Evolutionary conservation across 495 filamentous ascomycete genomes (phyloP).

Genomic region (Xylaria nigripes): DNA sequence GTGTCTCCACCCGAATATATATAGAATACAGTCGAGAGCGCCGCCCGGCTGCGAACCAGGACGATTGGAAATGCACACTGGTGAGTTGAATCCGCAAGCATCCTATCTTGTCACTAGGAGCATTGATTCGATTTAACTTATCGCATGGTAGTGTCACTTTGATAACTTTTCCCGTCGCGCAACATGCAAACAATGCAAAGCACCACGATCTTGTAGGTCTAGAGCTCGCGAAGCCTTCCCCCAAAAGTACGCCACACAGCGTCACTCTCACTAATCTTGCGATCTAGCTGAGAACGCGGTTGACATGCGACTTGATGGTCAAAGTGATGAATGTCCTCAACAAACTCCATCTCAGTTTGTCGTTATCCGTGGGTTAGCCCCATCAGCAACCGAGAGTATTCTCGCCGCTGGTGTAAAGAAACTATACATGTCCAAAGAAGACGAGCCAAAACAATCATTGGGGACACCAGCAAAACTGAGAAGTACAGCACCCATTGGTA

Average conservation of each 20-base stretch:
- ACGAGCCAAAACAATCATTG: slow-evolving; percentile 32
- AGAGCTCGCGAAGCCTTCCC: neutral
- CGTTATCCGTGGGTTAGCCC: slow-evolving; percentile 66
- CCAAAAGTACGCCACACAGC: neutral
- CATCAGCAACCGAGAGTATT: slow-evolving; percentile 66
- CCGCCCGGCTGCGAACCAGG: slow-evolving; percentile 27
- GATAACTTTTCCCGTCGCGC: slow-evolving; percentile 62
- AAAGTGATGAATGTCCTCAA: slow-evolving; percentile 72
- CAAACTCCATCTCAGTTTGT: slow-evolving; percentile 72
- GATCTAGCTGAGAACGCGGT: slow-evolving; percentile 20
- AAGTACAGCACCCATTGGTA: slow-evolving; percentile 65
- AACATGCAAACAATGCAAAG: slow-evolving; percentile 69
- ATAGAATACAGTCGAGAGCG: slow-evolving; percentile 31
- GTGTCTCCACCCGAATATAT: slow-evolving; percentile 17
- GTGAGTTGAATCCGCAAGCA: slow-evolving; percentile 35
- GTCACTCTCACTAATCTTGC: slow-evolving; percentile 3
- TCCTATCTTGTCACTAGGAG: neutral
- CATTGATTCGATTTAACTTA: slow-evolving; percentile 7
- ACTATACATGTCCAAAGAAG: slow-evolving; percentile 53
- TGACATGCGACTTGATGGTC: slow-evolving; percentile 50
- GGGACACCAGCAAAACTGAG: slow-evolving; percentile 49
- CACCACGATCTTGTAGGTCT: slow-evolving; percentile 57
- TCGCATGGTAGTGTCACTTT: slow-evolving; percentile 52
- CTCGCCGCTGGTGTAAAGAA: slow-evolving; percentile 74
- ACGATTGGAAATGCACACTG: slow-evolving; percentile 69